phyloP scores from a whole-genome alignment of 2,329 filamentous ascomycete genomes.

The Ophiocordyceps unilateralis region DNA sequence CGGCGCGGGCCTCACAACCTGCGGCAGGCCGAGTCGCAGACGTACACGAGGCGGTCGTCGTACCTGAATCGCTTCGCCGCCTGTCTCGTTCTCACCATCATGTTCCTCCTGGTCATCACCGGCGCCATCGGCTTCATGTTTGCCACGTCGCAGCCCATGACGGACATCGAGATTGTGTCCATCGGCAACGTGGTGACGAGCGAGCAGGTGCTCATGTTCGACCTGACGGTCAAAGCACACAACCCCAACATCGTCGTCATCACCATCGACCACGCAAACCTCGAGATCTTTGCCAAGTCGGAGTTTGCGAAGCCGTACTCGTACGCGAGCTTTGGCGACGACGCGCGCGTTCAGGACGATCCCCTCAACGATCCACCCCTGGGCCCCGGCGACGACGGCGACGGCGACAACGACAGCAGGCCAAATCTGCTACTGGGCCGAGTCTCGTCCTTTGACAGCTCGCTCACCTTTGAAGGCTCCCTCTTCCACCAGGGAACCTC shows the following conservation, averaged over 20 bases:
- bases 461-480: constrained; percentile 75
- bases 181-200: constrained; percentile 85
- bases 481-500: constrained; percentile 62
- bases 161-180: constrained; percentile 58
- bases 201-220: constrained; percentile 88
- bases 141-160: constrained; percentile 75
- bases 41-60: constrained; percentile 43
- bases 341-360: constrained; percentile 13
- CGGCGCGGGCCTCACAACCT: constrained; percentile 38
- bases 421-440: constrained; percentile 87
- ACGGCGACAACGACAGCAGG: constrained; percentile 38
- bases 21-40: constrained; percentile 58
- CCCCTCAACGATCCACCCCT: constrained; percentile 20
- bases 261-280: constrained; percentile 68
- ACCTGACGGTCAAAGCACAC: constrained; percentile 70
- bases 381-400: constrained; percentile 25
- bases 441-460: constrained; percentile 73
- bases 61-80: constrained; percentile 63
- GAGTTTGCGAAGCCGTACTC: constrained; percentile 61
- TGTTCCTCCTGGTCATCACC: constrained; percentile 68
- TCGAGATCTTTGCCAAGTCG: constrained; percentile 90
- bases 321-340: constrained; percentile 9
- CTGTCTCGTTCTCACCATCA: constrained; percentile 66
- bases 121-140: constrained; percentile 79
- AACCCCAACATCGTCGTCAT: constrained; percentile 91